Conservation (phyloP, 2,329 filamentous ascomycete species). For the Claviceps sp. region DNA sequence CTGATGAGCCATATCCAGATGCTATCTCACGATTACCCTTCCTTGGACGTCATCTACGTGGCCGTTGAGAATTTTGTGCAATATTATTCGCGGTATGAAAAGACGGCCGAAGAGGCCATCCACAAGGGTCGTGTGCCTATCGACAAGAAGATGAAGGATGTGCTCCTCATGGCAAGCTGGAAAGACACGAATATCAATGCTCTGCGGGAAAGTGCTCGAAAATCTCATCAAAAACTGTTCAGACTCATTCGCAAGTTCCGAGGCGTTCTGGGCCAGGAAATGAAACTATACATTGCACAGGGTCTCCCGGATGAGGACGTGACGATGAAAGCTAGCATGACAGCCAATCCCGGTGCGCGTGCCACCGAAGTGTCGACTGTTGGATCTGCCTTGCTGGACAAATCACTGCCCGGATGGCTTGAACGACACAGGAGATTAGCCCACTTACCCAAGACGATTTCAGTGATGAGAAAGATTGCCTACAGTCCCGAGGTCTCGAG, state of each 20-base stretch:
- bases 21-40: conserved; percentile 44
- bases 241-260: conserved; percentile 86
- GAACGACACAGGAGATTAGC: conserved; percentile 50
- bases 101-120: conserved; percentile 50
- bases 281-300: conserved; percentile 48
- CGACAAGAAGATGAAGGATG: conserved; percentile 87
- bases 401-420: conserved; percentile 23
- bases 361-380: conserved; percentile 5
- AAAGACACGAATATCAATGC: conserved; percentile 93
- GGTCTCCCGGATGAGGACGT: conserved; percentile 41
- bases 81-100: conserved; percentile 61
- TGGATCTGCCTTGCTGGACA: conserved; percentile 11
- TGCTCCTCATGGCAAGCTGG: conserved; percentile 92
- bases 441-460: conserved; percentile 55
- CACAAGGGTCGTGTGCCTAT: conserved; percentile 54
- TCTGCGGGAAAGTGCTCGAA: conserved; percentile 74
- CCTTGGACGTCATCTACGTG: conserved; percentile 43
- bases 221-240: conserved; percentile 86
- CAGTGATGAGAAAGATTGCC: conserved; percentile 58
- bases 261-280: conserved; percentile 60
- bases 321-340: conserved; percentile 2
- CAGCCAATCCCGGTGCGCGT: background rate
- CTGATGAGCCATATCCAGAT: conserved; percentile 51
- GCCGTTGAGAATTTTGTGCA: conserved; percentile 64
- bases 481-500: conserved; percentile 36